These are phyloP conservation scores for Populus tomentosa DNA, from an alignment of 441 rosid genomes.

Conservation along the genomic window DNA sequence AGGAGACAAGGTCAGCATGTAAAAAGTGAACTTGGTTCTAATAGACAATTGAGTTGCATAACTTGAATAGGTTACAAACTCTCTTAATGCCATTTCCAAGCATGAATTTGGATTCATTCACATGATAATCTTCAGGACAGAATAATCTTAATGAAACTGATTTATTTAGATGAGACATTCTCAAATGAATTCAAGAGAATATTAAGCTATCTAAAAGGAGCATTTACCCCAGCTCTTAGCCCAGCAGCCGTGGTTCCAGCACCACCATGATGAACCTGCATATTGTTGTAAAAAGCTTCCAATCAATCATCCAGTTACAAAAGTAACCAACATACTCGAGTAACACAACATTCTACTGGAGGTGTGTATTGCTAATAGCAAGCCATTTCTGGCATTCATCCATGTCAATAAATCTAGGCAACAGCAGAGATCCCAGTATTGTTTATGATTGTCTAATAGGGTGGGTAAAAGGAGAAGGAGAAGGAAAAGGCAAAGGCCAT, in stretches of 20 bases:
- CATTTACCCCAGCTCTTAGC: slow-evolving; percentile 85
- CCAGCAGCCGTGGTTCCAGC: slow-evolving; percentile 72
- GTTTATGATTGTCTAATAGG: background rate
- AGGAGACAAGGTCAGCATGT: slow-evolving; percentile 10
- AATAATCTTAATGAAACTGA: background rate
- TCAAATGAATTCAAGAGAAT: background rate
- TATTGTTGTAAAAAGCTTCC: slow-evolving; percentile 17
- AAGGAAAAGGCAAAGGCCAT: background rate
- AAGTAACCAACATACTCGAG: background rate
- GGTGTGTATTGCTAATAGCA: background rate
- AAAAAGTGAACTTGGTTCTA: background rate
- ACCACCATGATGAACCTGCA: slow-evolving; percentile 57
- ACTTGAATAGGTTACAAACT: background rate
- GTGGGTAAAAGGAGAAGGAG: background rate
- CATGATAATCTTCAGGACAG: background rate
- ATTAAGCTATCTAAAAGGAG: background rate
- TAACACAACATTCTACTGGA: background rate
- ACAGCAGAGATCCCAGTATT: background rate
- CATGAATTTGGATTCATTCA: background rate
- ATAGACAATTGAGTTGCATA: background rate
- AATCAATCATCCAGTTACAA: background rate
- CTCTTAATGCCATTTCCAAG: background rate
- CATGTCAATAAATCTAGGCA: background rate
- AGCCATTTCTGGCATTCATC: background rate
- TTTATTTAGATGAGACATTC: background rate